Evolutionary conservation across 163 green algal species (phyloP), one percentile per base, ranked within the genome.

Genomic region (Chlorella variabilis): DNA sequence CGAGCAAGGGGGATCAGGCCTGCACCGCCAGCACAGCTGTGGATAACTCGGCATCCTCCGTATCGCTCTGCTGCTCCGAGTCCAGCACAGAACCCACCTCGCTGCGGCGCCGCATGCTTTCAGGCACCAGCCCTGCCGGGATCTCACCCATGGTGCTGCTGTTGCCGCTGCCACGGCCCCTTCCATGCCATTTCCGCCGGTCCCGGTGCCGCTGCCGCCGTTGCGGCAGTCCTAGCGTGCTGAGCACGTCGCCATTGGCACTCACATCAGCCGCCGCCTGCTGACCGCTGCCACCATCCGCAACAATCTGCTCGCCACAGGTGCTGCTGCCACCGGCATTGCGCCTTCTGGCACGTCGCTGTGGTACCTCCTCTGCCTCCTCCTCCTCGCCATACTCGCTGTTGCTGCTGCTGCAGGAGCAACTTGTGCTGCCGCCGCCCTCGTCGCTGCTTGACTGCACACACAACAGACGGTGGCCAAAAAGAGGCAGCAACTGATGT

Each of bases 41-140:
- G 36, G 13, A 13, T 1, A 61, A 3, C 56, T 81, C 75, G 3
- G 17, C 41, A 49, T 81, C 75, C 29, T 81, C 75, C 13, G 45
- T 59, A 8, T 81, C 75, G 59, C 75, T 81, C n/a, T 71, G 58
- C 2, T 29, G 31, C 45, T 81, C 75, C 9, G 75, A 42, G 29
- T 71, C 58, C 29, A 81, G 41, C 75, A 81, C 75, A 33, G 33
- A 58, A 0, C 75, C 75, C 41, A 81, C 75, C 39, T 81, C 75
- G 23, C 75, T 81, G 75, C 59, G 75, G 0, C 75, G 74, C 38
- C 74, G 39, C 74, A 34, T 39, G 17, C 31, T 29, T 58, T 71
- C 38, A 0, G 58, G 58, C 1, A 59, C 29, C 18, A 9, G 74
- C 5, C 74, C 58, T 20, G 74, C 27, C 13, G 74, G 39, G 39